Conservation (phyloP, 768 basidiomycete genomes). For the Thelephora ganbajun region DNA sequence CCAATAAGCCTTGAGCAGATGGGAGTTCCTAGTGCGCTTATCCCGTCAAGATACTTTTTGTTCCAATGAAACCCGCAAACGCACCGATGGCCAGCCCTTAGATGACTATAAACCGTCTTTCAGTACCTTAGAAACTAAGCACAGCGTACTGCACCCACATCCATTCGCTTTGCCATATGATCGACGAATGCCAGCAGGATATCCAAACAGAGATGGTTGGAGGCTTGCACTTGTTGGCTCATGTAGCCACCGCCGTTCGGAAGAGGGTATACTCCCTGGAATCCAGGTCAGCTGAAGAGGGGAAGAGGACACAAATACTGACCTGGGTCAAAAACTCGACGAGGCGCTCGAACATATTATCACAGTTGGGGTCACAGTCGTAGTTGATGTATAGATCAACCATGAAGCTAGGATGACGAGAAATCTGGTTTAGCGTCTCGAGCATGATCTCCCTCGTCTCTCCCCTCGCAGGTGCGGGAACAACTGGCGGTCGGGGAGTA, state of each 20-base stretch:
- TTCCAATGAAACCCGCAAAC: constrained; percentile 13
- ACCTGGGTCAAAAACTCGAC: constrained; percentile 84
- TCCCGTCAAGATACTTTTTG: background rate
- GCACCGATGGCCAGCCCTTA: constrained; percentile 52
- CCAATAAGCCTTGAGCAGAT: constrained; percentile 40
- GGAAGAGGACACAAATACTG: constrained; percentile 6
- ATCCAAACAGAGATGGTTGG: constrained; percentile 82
- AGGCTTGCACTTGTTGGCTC: constrained; percentile 47
- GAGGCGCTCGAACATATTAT: constrained; percentile 86
- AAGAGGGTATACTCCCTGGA: constrained; percentile 67
- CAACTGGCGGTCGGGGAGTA: constrained; percentile 22
- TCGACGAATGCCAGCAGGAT: constrained; percentile 76
- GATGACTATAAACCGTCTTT: constrained; percentile 12
- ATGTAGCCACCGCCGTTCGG: constrained; percentile 45
- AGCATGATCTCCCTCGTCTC: constrained; percentile 84
- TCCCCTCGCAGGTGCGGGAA: constrained; percentile 56
- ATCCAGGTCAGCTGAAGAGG: constrained; percentile 2
- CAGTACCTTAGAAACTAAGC: background rate
- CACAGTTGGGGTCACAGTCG: constrained; percentile 93
- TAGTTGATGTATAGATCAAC: constrained; percentile 94
- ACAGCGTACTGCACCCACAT: constrained; percentile 21
- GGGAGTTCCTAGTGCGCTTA: constrained; percentile 32
- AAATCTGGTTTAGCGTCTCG: constrained; percentile 73
- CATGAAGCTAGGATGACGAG: constrained; percentile 81
- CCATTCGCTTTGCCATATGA: constrained; percentile 65